Conservation (phyloP, 2,329 filamentous ascomycete genomes). For the Tympanopsis confertula region DNA sequence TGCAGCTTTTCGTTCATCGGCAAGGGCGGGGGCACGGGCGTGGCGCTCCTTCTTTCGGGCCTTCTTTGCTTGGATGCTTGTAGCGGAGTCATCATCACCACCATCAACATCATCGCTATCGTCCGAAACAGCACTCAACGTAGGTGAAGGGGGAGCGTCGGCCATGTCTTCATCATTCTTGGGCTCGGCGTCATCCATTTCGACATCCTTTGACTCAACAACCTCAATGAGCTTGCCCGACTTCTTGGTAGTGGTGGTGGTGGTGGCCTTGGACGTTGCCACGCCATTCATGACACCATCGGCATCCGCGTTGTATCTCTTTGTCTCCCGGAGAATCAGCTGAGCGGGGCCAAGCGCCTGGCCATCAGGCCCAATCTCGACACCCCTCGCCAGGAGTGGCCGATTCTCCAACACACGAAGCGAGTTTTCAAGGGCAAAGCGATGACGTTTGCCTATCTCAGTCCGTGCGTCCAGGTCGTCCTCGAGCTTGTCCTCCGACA, state of each 20-base stretch:
- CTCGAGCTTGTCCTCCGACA: constrained; percentile 45
- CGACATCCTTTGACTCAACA: background rate
- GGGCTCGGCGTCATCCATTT: constrained; percentile 7
- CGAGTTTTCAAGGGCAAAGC: constrained; percentile 64
- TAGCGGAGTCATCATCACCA: background rate
- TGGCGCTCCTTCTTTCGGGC: background rate
- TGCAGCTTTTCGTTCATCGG: too few species aligned
- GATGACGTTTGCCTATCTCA: constrained; percentile 62
- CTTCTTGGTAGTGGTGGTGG: background rate
- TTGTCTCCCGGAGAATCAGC: constrained; percentile 81
- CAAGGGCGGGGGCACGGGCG: too few species aligned
- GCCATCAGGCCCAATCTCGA: constrained; percentile 65
- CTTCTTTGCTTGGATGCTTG: background rate
- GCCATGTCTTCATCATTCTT: constrained; percentile 26
- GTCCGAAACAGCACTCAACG: too few species aligned
- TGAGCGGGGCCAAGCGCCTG: constrained; percentile 49
- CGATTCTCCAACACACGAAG: constrained; percentile 79
- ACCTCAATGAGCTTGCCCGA: background rate
- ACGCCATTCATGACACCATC: background rate
- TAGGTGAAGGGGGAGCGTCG: constrained; percentile 22
- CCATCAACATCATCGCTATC: background rate
- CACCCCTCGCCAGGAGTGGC: constrained; percentile 66
- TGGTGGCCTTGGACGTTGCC: background rate
- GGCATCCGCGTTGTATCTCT: constrained; percentile 66
- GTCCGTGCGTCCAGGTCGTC: constrained; percentile 30